These are phyloP conservation scores for Leishmania turanica DNA, from an alignment of 208 protist genomes.

Conservation along the genomic window DNA sequence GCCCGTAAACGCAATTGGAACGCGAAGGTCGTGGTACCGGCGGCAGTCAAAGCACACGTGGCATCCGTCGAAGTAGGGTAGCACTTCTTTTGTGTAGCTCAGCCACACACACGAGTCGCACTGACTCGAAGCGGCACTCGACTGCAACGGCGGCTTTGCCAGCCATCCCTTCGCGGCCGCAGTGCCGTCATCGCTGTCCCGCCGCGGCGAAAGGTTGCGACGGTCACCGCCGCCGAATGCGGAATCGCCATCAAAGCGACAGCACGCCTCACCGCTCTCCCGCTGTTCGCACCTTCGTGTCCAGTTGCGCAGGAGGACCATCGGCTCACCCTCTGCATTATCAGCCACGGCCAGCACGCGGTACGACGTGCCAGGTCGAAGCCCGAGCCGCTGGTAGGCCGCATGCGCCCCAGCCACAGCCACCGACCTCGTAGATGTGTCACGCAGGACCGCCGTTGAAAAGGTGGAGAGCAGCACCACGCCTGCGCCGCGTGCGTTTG, in stretches of 20 bases:
- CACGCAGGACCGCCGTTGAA: conserved; percentile 5
- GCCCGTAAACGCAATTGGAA: conserved; percentile 39
- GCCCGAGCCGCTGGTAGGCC: conserved; percentile 26
- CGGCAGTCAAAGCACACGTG: conserved; percentile 74
- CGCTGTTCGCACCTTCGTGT: neutral
- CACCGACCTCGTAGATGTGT: neutral
- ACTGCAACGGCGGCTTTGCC: neutral
- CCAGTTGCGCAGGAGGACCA: conserved; percentile 61
- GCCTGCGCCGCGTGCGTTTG: conserved; percentile 47
- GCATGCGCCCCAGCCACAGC: neutral
- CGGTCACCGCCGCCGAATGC: neutral
- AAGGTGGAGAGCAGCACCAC: conserved; percentile 54
- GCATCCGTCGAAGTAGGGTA: conserved; percentile 42
- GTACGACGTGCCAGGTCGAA: conserved; percentile 48
- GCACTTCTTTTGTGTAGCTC: conserved; percentile 33
- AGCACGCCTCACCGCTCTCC: neutral
- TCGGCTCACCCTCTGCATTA: conserved; percentile 35
- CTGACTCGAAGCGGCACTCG: neutral
- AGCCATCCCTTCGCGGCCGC: neutral
- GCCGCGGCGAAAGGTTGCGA: conserved; percentile 2
- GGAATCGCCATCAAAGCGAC: neutral
- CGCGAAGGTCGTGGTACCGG: conserved; percentile 59
- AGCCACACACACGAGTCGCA: conserved; percentile 53
- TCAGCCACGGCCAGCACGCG: conserved; percentile 57
- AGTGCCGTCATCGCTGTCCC: neutral